Evolutionary conservation across 2,329 filamentous ascomycete genomes (phyloP).

Genomic region (Colletotrichum ledebouriae): DNA sequence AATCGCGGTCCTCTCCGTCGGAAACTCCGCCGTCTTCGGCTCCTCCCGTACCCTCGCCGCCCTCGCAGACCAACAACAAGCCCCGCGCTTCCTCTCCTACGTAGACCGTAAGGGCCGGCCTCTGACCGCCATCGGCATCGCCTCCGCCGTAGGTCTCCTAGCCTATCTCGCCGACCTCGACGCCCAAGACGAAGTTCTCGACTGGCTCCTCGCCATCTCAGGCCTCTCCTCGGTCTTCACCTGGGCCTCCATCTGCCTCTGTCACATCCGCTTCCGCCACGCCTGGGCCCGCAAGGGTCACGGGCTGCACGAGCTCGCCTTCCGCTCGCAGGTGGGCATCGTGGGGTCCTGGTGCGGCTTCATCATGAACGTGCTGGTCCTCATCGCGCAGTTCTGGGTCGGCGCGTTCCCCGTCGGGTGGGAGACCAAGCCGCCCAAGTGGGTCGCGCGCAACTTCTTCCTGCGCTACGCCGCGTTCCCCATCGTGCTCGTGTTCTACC

Average conservation of each 20-base stretch:
- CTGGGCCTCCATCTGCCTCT: conserved; percentile 88
- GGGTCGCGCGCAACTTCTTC: conserved; percentile 78
- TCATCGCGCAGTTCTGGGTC: conserved; percentile 90
- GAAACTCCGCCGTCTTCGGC: conserved; percentile 92
- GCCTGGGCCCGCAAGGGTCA: conserved; percentile 81
- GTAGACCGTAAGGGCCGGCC: conserved; percentile 87
- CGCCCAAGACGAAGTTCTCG: conserved; percentile 72
- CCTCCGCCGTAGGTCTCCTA: conserved; percentile 78
- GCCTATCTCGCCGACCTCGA: conserved; percentile 79
- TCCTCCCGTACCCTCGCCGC: conserved; percentile 91
- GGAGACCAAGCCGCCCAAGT: conserved; percentile 54
- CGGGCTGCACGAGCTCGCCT: conserved; percentile 82
- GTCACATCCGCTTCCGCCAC: conserved; percentile 89
- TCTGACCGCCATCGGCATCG: conserved; percentile 77
- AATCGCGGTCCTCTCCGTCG: conserved; percentile 89
- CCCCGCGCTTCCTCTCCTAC: conserved; percentile 81
- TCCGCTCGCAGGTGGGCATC: conserved; percentile 83
- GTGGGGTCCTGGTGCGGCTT: conserved; percentile 86
- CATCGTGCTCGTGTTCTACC: conserved; percentile 76
- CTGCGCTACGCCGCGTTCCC: conserved; percentile 78
- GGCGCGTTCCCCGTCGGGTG: conserved; percentile 81
- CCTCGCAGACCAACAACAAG: conserved; percentile 88
- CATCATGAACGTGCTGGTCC: conserved; percentile 78
- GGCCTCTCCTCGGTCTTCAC: conserved; percentile 81
- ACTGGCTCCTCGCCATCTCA: conserved; percentile 82